Evolutionary conservation across 2,329 filamentous ascomycete genomes (phyloP).

Genomic region (Exophiala calicioides): DNA sequence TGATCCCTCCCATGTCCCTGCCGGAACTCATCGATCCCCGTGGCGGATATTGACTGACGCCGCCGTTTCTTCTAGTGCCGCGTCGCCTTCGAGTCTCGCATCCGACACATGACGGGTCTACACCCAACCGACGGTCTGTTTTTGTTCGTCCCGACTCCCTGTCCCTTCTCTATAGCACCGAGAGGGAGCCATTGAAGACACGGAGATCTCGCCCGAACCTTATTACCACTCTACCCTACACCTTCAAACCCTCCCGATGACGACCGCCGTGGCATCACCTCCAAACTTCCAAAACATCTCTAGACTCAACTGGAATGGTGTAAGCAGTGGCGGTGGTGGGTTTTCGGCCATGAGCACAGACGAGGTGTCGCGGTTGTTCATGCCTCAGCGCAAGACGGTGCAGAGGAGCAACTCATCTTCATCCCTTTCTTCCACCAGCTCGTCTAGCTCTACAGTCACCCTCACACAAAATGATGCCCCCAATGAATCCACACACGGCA

Average conservation of each 20-base stretch:
- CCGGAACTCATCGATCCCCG: not conserved
- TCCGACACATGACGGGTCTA: constrained; percentile 31
- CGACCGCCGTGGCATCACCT: constrained; percentile 68
- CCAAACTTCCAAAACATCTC: constrained; percentile 63
- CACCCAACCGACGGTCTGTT: constrained; percentile 14
- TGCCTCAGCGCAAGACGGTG: constrained; percentile 76
- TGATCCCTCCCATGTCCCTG: not conserved
- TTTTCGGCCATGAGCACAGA: constrained; percentile 75
- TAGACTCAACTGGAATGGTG: constrained; percentile 62
- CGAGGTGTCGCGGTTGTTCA: constrained; percentile 83
- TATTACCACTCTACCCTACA: not conserved
- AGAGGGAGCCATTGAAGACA: constrained; percentile 3
- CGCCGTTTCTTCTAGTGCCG: constrained; percentile 3
- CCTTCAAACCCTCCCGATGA: constrained; percentile 37
- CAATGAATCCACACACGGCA: constrained; percentile 38
- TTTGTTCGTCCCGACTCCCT: constrained; percentile 11
- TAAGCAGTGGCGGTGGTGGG: constrained; percentile 61
- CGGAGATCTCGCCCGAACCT: not conserved
- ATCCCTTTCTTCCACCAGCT: constrained; percentile 66
- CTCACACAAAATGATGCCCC: constrained; percentile 36
- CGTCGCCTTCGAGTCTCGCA: constrained; percentile 10
- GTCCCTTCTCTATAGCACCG: not conserved
- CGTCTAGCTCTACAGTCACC: constrained; percentile 52
- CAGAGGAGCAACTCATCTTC: constrained; percentile 90
- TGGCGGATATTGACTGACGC: constrained; percentile 11